Conservation (phyloP, 1,139 yeast genomes). For the Sugiyamaella japonica region DNA sequence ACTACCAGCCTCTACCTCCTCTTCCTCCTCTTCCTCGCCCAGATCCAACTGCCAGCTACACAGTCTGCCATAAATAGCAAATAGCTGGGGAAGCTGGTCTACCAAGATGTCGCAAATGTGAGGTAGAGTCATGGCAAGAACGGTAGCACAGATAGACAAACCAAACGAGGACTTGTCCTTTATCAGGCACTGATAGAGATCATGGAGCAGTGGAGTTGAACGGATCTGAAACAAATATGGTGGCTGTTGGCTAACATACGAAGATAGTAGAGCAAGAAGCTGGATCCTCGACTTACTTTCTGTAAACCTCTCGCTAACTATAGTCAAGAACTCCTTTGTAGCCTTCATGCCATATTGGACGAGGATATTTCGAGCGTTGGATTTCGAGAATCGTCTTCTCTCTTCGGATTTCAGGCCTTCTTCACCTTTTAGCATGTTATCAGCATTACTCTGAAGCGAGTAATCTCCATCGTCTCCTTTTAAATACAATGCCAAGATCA, state of each 20-base stretch:
- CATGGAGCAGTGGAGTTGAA: slow-evolving; percentile 46
- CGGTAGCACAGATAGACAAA: slow-evolving; percentile 47
- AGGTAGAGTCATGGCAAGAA: slow-evolving; percentile 57
- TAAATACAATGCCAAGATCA: slow-evolving; percentile 31
- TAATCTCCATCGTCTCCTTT: slow-evolving; percentile 11
- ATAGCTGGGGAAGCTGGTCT: slow-evolving; percentile 46
- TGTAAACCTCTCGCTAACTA: slow-evolving; percentile 43
- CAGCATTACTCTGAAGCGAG: slow-evolving; percentile 3
- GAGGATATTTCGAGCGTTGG: slow-evolving; percentile 47
- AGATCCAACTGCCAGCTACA: slow-evolving; percentile 41
- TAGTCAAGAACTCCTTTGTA: slow-evolving; percentile 41
- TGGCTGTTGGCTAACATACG: slow-evolving; percentile 37
- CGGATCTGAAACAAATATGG: slow-evolving; percentile 42
- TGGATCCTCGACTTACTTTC: slow-evolving; percentile 42
- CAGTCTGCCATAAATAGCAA: slow-evolving; percentile 50
- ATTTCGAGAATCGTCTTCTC: slow-evolving; percentile 50
- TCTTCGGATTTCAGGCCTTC: slow-evolving; percentile 42
- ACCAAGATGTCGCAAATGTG: slow-evolving; percentile 47
- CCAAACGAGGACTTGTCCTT: slow-evolving; percentile 49
- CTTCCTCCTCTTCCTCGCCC: slow-evolving; percentile 14
- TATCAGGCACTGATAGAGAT: slow-evolving; percentile 46
- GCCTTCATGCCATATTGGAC: slow-evolving; percentile 45
- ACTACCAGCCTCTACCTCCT: slow-evolving; percentile 16
- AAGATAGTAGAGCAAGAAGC: slow-evolving; percentile 41
- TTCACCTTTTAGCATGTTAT: slow-evolving; percentile 11